Evolutionary conservation across 805 yeast species (phyloP).

Genomic region (Dipodascus geniculatus): DNA sequence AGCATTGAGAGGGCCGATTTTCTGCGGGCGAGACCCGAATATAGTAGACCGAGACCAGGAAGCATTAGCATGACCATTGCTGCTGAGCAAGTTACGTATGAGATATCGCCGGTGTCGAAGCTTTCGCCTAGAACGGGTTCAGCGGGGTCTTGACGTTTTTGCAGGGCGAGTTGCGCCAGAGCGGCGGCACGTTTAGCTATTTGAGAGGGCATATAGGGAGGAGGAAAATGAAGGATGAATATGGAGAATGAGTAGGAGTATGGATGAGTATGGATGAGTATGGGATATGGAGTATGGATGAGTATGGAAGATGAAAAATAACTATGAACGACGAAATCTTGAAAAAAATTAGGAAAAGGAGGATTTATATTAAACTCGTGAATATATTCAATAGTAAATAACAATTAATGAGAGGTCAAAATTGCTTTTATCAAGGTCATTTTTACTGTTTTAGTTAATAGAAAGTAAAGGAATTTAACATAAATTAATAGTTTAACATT

Average conservation of each 20-base stretch:
- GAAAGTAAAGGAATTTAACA: too few relatives aligned
- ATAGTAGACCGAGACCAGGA: constrained; percentile 87
- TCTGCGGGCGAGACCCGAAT: constrained; percentile 83
- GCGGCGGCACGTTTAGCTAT: background rate
- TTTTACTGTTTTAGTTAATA: too few relatives aligned
- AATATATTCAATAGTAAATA: too few relatives aligned
- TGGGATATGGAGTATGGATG: too few relatives aligned
- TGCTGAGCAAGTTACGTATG: constrained; percentile 27
- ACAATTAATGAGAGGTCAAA: too few relatives aligned
- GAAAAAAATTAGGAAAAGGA: too few relatives aligned
- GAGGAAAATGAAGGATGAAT: background rate
- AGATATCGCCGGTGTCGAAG: constrained; percentile 30
- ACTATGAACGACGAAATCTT: too few relatives aligned
- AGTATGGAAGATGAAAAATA: too few relatives aligned
- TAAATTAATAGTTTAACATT: background rate
- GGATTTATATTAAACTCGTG: too few relatives aligned
- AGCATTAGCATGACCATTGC: constrained; percentile 76
- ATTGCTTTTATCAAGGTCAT: too few relatives aligned
- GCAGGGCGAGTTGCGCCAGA: background rate
- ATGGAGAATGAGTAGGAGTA: too few relatives aligned
- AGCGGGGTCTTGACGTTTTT: background rate
- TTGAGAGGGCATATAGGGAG: background rate
- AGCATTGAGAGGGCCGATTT: constrained; percentile 82
- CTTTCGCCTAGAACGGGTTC: constrained; percentile 4
- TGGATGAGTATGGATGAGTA: too few relatives aligned